Percentiles rank a stretch among this genome's conserved stretches.
These are phyloP conservation scores for Citrullus colocynthis DNA, from an alignment of 306 rosid species.

Conservation along the genomic window DNA sequence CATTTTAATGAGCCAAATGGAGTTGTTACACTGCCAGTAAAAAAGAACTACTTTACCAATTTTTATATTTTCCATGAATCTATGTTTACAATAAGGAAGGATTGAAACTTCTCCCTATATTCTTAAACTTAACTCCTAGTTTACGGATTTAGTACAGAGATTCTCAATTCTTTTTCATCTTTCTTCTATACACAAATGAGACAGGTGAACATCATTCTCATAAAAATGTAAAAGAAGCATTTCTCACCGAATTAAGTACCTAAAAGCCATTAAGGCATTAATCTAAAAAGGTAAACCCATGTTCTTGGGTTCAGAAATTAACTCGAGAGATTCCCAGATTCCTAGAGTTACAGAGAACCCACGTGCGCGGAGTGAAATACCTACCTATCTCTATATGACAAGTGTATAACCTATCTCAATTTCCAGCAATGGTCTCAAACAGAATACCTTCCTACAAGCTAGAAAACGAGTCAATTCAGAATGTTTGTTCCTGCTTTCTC, in stretches of 20 bases:
- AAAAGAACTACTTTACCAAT: not conserved
- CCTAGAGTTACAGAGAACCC: not conserved
- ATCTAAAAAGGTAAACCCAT: not conserved
- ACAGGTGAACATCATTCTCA: not conserved
- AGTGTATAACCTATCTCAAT: not conserved
- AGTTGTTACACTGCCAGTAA: not conserved
- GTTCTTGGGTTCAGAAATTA: conserved; percentile 3
- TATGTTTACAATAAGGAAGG: not conserved
- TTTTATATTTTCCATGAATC: not conserved
- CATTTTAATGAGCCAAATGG: not conserved
- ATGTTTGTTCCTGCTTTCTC: not conserved
- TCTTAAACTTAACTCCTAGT: not conserved
- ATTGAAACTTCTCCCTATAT: not conserved
- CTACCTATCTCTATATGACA: not conserved
- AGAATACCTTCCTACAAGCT: not conserved
- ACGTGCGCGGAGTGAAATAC: not conserved
- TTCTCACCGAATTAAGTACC: not conserved
- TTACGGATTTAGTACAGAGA: not conserved
- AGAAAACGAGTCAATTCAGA: not conserved
- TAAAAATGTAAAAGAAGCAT: not conserved
- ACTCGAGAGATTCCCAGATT: not conserved
- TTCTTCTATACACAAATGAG: not conserved
- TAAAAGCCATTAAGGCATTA: not conserved
- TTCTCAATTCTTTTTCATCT: not conserved
- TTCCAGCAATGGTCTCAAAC: not conserved